These are phyloP conservation scores for Penicillium sp. DNA, from an alignment of 2,329 filamentous ascomycete species.

Conservation along the genomic window DNA sequence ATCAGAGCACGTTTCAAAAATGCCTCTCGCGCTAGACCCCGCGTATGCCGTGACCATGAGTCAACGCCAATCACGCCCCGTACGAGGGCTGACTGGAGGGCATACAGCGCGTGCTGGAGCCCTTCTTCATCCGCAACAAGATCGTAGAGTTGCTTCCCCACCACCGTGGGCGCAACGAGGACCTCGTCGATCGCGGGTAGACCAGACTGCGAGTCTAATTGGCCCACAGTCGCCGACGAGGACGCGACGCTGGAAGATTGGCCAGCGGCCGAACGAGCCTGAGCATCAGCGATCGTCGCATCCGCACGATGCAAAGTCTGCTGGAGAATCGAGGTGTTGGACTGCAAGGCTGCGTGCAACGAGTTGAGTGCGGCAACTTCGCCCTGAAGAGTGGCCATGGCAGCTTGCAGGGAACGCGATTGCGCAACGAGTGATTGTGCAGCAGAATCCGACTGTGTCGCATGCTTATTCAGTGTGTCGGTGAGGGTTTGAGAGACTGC, in stretches of 20 bases:
- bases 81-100: conserved; percentile 41
- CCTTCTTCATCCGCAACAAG: conserved; percentile 84
- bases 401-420: conserved; percentile 65
- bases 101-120: conserved; percentile 79
- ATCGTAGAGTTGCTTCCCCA: conserved; percentile 85
- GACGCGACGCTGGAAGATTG: conserved; percentile 12
- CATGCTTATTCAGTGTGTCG: conserved; percentile 61
- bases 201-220: conserved; percentile 32
- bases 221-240: not conserved
- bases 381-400: conserved; percentile 62
- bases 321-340: conserved; percentile 73
- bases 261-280: conserved; percentile 44
- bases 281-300: conserved; percentile 65
- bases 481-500: conserved; percentile 68
- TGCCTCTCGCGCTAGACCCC: conserved; percentile 43
- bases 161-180: conserved; percentile 86
- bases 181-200: conserved; percentile 81
- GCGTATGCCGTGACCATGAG: conserved; percentile 43
- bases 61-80: conserved; percentile 42
- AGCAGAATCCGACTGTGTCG: conserved; percentile 66
- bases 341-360: conserved; percentile 63
- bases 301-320: conserved; percentile 75
- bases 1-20: conserved; percentile 44
- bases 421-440: conserved; percentile 73
- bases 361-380: conserved; percentile 68